Base-by-base conservation (phyloP, 2,329 filamentous ascomycete genomes). In the Diaporthe sp. region DNA sequence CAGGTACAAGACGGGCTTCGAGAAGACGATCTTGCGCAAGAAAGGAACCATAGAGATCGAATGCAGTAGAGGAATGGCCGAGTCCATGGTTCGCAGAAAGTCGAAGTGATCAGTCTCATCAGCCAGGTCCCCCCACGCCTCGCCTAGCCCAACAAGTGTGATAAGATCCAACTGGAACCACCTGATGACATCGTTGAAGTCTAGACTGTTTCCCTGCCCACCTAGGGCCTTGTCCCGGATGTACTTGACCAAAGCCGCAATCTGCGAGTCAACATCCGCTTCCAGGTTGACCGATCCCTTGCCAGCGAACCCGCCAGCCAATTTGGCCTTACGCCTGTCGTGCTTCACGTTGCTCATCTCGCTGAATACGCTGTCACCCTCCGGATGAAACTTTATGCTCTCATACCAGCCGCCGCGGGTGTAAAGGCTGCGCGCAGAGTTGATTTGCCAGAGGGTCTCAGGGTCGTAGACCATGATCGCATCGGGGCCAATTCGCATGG, bases 401-500 rank as follows among this genome's bases (percentile, higher is more conserved):
- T 53, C 63, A 37, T 81, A 82, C 79, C 80, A 83, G 20, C 34
- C 71, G 31, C 80, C 74, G 10, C 81, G 81, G 12, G 60, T 60
- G 39, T 82, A 83, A 6, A 57, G 55, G 9, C 80, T 80, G 20
- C 82, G 81, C 20, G 80, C 80, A 17, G 76, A 76, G 72, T 81
- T 82, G 55, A 82, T 81, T 4, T 79, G 77, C 77, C 77, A 79
- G 4, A 82, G 39, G 9, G 76, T 78, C 20, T 82, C 79, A 4
- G 81, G 75, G 39, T 82, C 80, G 58, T 77, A 79, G 9, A 81
- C 42, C 28, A 81, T 71, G 9, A 83, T 73, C 49, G 79, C 78
- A 60, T 80, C 81, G 15, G 81, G 81, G 1, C 80, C 79, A n/a
- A 83, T 80, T 20, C 81, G 80, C 61, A 80, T 71, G 15, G 81